Evolutionary conservation across 2,329 filamentous ascomycete species (phyloP).

Genomic region (Leptographium flavum): DNA sequence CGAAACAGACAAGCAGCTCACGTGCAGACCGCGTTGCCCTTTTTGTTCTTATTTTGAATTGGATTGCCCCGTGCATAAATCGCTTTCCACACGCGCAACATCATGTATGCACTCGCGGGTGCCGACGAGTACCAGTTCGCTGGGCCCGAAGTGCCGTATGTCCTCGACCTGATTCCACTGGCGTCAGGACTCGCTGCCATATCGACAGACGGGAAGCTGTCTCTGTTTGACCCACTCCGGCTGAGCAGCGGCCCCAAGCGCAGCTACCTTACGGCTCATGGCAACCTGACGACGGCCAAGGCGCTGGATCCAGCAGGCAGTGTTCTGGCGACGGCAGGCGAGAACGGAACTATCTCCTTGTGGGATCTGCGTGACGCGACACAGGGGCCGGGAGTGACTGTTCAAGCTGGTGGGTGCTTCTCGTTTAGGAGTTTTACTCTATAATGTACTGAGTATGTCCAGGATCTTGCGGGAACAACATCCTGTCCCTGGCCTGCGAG

Average conservation of each 20-base stretch:
- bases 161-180: conserved; percentile 42
- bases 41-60: too few species aligned
- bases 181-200: conserved; percentile 42
- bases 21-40: neutral
- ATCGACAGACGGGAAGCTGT: conserved; percentile 56
- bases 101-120: conserved; percentile 28
- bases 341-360: conserved; percentile 51
- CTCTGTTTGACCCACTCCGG: conserved; percentile 45
- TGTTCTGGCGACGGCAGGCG: conserved; percentile 53
- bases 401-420: conserved; percentile 21
- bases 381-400: conserved; percentile 23
- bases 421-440: conserved; percentile 10
- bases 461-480: conserved; percentile 13
- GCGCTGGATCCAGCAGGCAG: conserved; percentile 36
- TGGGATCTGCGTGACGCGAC: conserved; percentile 46
- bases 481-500: conserved; percentile 53
- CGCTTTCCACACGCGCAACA: too few species aligned
- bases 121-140: conserved; percentile 25
- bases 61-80: too few species aligned
- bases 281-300: conserved; percentile 49
- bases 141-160: conserved; percentile 29
- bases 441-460: conserved; percentile 19
- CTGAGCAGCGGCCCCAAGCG: conserved; percentile 36
- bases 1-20: neutral
- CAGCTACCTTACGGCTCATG: conserved; percentile 36